phyloP scores from a whole-genome alignment of 345 rosid species.

The Stellera chamaejasme region DNA sequence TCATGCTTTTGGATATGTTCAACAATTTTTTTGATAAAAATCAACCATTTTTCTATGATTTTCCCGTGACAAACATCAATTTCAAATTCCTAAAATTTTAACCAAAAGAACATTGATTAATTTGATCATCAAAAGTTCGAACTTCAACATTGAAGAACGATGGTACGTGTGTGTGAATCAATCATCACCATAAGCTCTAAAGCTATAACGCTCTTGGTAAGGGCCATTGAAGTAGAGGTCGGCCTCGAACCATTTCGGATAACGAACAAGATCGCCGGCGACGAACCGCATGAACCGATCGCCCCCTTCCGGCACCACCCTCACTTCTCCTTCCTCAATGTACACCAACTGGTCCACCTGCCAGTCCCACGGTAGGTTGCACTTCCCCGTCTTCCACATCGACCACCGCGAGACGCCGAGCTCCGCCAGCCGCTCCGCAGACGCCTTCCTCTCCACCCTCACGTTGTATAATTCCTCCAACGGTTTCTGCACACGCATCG shows the following conservation, averaged over 20 bases:
- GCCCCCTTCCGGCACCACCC: constrained; percentile 90
- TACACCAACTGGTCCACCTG: constrained; percentile 92
- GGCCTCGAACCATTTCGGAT: constrained; percentile 96
- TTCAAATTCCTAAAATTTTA: no score
- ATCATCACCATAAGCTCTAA: constrained; percentile 84
- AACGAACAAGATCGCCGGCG: constrained; percentile 85
- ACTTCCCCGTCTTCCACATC: constrained; percentile 76
- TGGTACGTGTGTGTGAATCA: neutral
- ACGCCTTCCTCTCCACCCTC: constrained; percentile 64
- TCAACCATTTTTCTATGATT: no score
- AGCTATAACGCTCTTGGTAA: constrained; percentile 78
- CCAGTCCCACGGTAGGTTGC: constrained; percentile 90
- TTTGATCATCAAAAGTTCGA: no score
- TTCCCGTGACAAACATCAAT: no score
- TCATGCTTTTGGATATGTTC: no score
- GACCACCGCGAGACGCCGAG: constrained; percentile 86
- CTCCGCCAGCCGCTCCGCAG: constrained; percentile 42
- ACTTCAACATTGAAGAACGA: no score
- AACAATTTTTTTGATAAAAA: no score
- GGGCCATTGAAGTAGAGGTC: constrained; percentile 85
- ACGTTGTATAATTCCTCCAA: constrained; percentile 76
- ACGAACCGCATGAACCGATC: constrained; percentile 61
- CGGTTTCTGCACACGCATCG: constrained; percentile 56
- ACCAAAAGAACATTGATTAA: no score
- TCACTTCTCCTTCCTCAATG: constrained; percentile 95